These are phyloP conservation scores for Aquanectria penicillioides DNA, from an alignment of 2,329 filamentous ascomycete species.

Conservation along the genomic window DNA sequence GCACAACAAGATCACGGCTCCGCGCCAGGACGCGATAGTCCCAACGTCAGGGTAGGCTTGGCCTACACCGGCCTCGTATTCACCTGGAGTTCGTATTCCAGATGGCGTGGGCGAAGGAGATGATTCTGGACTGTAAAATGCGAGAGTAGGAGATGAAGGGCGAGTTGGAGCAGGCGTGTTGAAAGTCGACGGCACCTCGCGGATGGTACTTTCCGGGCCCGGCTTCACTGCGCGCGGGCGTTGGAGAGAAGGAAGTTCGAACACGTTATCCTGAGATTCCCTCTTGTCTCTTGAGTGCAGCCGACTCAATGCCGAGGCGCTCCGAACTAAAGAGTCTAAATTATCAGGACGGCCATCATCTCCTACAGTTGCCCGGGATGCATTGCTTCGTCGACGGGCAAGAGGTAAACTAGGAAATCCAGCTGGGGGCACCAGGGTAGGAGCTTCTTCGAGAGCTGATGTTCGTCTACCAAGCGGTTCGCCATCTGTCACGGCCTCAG, in stretches of 20 bases:
- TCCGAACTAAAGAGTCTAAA: slow-evolving; percentile 6
- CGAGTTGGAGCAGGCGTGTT: slow-evolving; percentile 13
- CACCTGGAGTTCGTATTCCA: slow-evolving; percentile 11
- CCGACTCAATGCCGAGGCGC: slow-evolving; percentile 12
- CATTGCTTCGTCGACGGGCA: slow-evolving; percentile 12
- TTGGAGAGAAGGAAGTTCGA: slow-evolving; percentile 14
- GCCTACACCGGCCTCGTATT: slow-evolving; percentile 12
- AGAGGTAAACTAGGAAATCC: slow-evolving; percentile 5
- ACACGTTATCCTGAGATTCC: slow-evolving; percentile 11
- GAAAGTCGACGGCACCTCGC: slow-evolving; percentile 12
- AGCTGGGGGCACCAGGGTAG: slow-evolving; percentile 10
- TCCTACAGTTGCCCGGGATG: neutral
- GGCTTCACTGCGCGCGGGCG: slow-evolving; percentile 16
- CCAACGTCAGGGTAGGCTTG: slow-evolving; percentile 19
- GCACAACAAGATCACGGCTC: slow-evolving; percentile 19
- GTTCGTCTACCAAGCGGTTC: slow-evolving; percentile 11
- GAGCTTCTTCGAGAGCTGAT: slow-evolving; percentile 13
- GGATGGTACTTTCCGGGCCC: slow-evolving; percentile 14
- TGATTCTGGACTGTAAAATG: neutral
- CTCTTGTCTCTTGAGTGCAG: slow-evolving; percentile 5
- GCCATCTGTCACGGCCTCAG: neutral
- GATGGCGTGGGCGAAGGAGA: slow-evolving; percentile 1
- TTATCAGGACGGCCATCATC: slow-evolving; percentile 14
- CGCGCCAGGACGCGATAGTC: slow-evolving; percentile 13
- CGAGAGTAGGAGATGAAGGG: slow-evolving; percentile 14